Percentiles rank a stretch among this genome's conserved stretches.
Conservation (phyloP, 257 asterid genomes). For the Fraxinus excelsior region DNA sequence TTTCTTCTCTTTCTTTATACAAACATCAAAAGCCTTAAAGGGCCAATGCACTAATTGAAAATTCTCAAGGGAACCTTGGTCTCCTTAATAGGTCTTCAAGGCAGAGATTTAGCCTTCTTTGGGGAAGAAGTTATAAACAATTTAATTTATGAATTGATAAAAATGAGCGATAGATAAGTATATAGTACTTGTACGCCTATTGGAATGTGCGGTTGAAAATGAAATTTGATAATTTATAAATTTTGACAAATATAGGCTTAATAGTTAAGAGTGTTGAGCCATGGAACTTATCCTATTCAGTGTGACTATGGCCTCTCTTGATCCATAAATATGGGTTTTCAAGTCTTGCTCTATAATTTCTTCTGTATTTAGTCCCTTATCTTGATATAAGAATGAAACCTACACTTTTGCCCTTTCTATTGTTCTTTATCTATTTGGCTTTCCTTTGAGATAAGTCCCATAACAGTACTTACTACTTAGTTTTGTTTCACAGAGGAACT, state of each 20-base stretch:
- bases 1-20: background rate
- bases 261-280: background rate
- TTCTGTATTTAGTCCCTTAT: background rate
- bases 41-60: background rate
- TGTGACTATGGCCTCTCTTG: background rate
- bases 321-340: background rate
- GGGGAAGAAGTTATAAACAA: no score
- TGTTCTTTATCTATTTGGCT: background rate
- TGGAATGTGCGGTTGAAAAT: no score
- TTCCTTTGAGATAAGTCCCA: background rate
- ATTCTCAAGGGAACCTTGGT: background rate
- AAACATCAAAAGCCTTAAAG: background rate
- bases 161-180: no score
- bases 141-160: no score
- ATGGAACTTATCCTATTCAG: background rate
- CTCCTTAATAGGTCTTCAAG: background rate
- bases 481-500: background rate
- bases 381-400: background rate
- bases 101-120: background rate
- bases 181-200: no score
- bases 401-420: background rate
- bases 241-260: no score
- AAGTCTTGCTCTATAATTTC: background rate
- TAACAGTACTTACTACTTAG: background rate
- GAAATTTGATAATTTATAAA: no score